Evolutionary conservation across 495 filamentous ascomycete genomes (phyloP).

Genomic region (Annulohypoxylon maeteangense): DNA sequence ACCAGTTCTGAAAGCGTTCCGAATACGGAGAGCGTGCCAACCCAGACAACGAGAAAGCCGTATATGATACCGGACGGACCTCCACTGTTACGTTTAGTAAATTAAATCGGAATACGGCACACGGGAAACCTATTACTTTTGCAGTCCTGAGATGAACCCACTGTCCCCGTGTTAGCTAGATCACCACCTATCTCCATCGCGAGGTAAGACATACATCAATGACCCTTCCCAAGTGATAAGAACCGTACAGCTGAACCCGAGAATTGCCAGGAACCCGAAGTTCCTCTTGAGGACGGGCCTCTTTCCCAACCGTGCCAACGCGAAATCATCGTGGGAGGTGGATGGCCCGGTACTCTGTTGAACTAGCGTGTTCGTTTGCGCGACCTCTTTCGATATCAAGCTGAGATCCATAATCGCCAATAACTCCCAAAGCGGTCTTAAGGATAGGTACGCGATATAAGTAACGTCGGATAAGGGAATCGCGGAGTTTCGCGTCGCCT

Average conservation of each 20-base stretch:
- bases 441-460: not conserved
- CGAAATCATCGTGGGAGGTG: not conserved
- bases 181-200: not conserved
- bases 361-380: not conserved
- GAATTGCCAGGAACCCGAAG: conserved; percentile 15
- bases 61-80: conserved; percentile 8
- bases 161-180: not conserved
- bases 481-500: not conserved
- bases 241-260: conserved; percentile 4
- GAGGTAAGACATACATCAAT: not conserved
- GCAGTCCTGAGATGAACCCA: conserved; percentile 5
- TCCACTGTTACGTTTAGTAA: conserved; percentile 2
- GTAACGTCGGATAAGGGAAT: not conserved
- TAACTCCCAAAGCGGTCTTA: too few relatives aligned
- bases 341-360: not conserved
- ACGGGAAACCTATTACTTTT: conserved; percentile 1
- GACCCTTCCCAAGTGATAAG: conserved; percentile 9
- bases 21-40: conserved; percentile 4
- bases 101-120: not conserved
- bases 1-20: conserved; percentile 2
- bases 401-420: not conserved
- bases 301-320: conserved; percentile 1
- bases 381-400: not conserved
- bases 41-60: conserved; percentile 2
- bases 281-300: conserved; percentile 12